phyloP scores from a whole-genome alignment of 306 rosid genomes.

The Glycine soja region DNA sequence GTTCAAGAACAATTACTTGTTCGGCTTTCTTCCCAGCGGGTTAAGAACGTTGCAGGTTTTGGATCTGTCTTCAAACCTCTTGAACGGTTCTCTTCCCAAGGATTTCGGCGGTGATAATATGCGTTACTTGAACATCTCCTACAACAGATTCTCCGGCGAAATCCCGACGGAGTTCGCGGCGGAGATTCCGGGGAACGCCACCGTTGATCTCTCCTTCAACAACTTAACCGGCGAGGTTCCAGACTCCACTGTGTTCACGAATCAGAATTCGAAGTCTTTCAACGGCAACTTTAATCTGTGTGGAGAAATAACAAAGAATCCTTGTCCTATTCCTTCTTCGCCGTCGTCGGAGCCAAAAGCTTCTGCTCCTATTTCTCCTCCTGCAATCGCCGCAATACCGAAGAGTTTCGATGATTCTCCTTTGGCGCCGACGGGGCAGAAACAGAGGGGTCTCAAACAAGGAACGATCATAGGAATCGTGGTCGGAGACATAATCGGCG shows the following conservation, averaged over 20 bases:
- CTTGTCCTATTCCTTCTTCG: conserved; percentile 73
- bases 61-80: conserved; percentile 83
- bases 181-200: conserved; percentile 62
- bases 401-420: conserved; percentile 57
- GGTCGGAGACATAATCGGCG: conserved; percentile 68
- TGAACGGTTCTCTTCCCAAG: conserved; percentile 73
- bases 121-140: conserved; percentile 68
- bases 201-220: conserved; percentile 82
- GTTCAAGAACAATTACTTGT: conserved; percentile 71
- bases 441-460: conserved; percentile 54
- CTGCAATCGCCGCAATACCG: conserved; percentile 92
- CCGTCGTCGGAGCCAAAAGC: conserved; percentile 54
- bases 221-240: conserved; percentile 75
- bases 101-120: conserved; percentile 66
- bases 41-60: conserved; percentile 54
- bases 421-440: conserved; percentile 35
- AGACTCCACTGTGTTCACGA: conserved; percentile 49
- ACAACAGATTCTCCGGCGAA: conserved; percentile 71
- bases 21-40: conserved; percentile 62
- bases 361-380: conserved; percentile 67
- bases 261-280: conserved; percentile 54
- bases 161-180: conserved; percentile 62
- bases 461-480: conserved; percentile 74
- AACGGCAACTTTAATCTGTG: conserved; percentile 71
- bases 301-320: conserved; percentile 56